phyloP scores from a whole-genome alignment of 2,329 filamentous ascomycete species.

The Shiraia sp. region DNA sequence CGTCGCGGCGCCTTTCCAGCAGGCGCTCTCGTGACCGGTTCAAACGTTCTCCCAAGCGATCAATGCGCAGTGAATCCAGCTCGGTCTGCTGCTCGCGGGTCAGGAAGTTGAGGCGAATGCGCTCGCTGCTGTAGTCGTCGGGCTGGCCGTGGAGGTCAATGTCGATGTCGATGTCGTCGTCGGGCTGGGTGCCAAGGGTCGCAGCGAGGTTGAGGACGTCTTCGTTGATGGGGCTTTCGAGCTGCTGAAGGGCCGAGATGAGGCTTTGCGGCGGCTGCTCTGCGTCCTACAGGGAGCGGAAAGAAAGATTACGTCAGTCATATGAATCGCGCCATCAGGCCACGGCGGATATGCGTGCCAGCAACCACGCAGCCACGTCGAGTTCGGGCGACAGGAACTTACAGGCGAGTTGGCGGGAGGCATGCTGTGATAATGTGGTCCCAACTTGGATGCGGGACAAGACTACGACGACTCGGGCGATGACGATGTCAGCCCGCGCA shows the following conservation, averaged over 20 bases:
- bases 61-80: conserved; percentile 6
- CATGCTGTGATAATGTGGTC: conserved; percentile 15
- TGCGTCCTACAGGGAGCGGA: conserved; percentile 21
- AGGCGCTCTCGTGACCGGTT: conserved; percentile 27
- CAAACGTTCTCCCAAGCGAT: conserved; percentile 13
- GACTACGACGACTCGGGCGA: not conserved
- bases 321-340: not conserved
- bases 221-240: conserved; percentile 52
- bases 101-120: conserved; percentile 18
- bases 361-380: conserved; percentile 1
- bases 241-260: conserved; percentile 51
- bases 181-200: conserved; percentile 51
- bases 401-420: conserved; percentile 43
- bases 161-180: conserved; percentile 40
- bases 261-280: conserved; percentile 42
- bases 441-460: conserved; percentile 4
- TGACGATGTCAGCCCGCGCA: not conserved
- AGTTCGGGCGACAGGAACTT: conserved; percentile 9
- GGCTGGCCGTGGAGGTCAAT: conserved; percentile 20
- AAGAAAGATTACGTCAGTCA: conserved; percentile 23
- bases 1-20: conserved; percentile 39
- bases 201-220: conserved; percentile 53
- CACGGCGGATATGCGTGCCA: conserved; percentile 1
- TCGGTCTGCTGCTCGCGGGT: not conserved
- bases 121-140: conserved; percentile 49